Base-by-base conservation (phyloP, 2,329 filamentous ascomycete species). In the Pseudogymnoascus sp. region DNA sequence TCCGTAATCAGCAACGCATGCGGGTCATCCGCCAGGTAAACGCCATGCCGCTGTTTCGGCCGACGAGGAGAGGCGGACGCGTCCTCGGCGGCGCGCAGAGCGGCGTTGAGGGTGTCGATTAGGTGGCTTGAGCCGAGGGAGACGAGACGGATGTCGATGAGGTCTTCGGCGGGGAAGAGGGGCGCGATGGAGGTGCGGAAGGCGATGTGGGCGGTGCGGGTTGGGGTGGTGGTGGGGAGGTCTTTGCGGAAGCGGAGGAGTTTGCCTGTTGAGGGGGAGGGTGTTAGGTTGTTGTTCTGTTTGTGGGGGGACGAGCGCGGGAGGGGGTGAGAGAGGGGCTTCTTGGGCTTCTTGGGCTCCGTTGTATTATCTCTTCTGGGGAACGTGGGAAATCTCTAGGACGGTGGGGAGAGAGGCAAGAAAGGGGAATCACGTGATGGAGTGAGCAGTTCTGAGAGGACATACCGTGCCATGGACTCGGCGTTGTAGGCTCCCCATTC, bases 1-100 rank as follows among this genome's bases (percentile, higher is more conserved):
- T 93, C 88, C 65, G 87, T 87, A 59, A 93, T 82, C 3, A 93
- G 76, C 69, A 91, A 83, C 5, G 86, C 90, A 70, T 85, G 82
- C 67, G 88, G 83, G 11, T 81, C 79, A 13, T 80, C 77, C 4
- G 79, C 80, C 2, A 85, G 74, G 65, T 81, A 84, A 5, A 79
- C 72, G 14, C 80, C 78, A 44, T 73, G 74, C 19, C 83, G 72
- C 77, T 85, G 74, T 75, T 75, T 69, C 61, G 81, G 73, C 71
- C n/a, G n/a, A n/a, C n/a, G n/a, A n/a, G n/a, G n/a, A n/a, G n/a
- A n/a, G n/a, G n/a, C n/a, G n/a, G n/a, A n/a, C n/a, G n/a, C n/a
- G n/a, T n/a, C n/a, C n/a, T n/a, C 81, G n/a, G 79, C 76, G 10
- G 73, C 70, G 7, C 74, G 75, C 3, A 90, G 78, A 24, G 79